Percentiles rank a stretch among this genome's conserved stretches.
Conservation (phyloP, 805 yeast genomes). For the Maudiozyma turicensis region DNA sequence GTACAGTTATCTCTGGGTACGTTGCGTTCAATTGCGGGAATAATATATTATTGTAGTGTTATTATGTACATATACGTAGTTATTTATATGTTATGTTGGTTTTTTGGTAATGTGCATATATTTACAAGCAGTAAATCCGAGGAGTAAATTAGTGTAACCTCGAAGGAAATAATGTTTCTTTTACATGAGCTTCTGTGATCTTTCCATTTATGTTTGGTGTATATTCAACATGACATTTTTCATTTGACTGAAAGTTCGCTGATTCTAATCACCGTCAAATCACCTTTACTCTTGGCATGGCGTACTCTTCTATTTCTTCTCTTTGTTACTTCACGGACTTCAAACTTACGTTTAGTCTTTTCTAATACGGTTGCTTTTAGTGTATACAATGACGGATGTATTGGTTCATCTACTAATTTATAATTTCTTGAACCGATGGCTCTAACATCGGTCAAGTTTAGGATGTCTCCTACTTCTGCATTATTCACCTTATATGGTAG, state of each 20-base stretch:
- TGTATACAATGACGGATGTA: constrained; percentile 44
- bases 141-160: too few relatives aligned
- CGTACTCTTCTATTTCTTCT: constrained; percentile 70
- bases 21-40: too few relatives aligned
- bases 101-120: too few relatives aligned
- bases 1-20: too few relatives aligned
- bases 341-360: constrained; percentile 71
- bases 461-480: constrained; percentile 75
- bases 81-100: too few relatives aligned
- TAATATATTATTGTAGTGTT: too few relatives aligned
- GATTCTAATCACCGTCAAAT: constrained; percentile 68
- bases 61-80: too few relatives aligned
- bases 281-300: constrained; percentile 57
- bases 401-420: constrained; percentile 49
- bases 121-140: too few relatives aligned
- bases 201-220: too few relatives aligned
- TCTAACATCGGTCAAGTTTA: constrained; percentile 63
- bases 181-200: too few relatives aligned
- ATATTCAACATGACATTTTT: not conserved
- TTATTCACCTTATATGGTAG: constrained; percentile 71
- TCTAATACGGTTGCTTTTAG: constrained; percentile 78
- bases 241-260: constrained; percentile 53
- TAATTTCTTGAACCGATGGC: constrained; percentile 80
- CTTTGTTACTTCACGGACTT: constrained; percentile 63
- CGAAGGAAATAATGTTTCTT: too few relatives aligned